Conservation (phyloP, 345 rosid species). For the Psidium guajava region DNA sequence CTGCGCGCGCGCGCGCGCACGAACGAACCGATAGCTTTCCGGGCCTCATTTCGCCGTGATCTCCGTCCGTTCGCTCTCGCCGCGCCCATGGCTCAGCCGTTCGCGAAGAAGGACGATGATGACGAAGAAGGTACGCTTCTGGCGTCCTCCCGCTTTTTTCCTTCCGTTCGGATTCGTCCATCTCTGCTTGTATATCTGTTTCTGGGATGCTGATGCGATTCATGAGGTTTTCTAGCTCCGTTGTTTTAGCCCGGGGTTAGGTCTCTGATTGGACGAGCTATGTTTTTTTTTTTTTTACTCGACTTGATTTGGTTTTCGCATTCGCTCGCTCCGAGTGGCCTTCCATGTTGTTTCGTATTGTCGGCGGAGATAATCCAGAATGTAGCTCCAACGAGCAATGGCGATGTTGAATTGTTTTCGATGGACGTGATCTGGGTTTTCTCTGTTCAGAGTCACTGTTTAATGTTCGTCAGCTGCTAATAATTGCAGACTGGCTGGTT, state of each 20-base stretch:
- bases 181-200: neutral
- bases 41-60: conserved; percentile 5
- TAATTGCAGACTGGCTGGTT: neutral
- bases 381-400: neutral
- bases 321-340: neutral
- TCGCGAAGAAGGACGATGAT: conserved; percentile 94
- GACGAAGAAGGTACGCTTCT: conserved; percentile 77
- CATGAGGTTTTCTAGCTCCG: neutral
- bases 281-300: neutral
- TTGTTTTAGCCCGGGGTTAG: neutral
- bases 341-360: neutral
- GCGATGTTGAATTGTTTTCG: neutral
- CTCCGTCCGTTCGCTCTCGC: neutral
- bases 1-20: neutral
- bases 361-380: neutral
- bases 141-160: neutral
- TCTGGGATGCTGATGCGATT: neutral
- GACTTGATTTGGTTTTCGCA: neutral
- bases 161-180: neutral
- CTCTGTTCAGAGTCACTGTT: neutral
- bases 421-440: neutral
- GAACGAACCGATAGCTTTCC: neutral
- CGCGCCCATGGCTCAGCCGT: conserved; percentile 80
- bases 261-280: neutral
- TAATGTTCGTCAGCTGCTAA: neutral